Percentiles rank a stretch among this genome's conserved stretches.
Evolutionary conservation across 2,329 filamentous ascomycete genomes (phyloP).

Genomic region (Elsinoe ampelina): DNA sequence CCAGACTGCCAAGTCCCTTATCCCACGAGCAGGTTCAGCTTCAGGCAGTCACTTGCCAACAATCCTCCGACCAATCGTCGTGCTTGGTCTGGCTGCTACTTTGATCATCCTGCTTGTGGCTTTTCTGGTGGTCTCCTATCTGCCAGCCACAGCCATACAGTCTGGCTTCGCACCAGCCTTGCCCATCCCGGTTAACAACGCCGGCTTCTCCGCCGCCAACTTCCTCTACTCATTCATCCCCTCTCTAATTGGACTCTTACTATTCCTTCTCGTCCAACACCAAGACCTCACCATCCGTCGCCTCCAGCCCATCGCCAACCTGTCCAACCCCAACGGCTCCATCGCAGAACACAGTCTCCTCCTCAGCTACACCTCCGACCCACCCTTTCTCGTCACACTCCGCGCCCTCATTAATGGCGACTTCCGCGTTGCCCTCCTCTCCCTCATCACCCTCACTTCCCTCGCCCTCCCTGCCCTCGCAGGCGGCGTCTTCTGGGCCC

Average conservation of each 20-base stretch:
- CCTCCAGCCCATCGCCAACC: conserved; percentile 60
- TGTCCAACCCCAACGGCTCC: conserved; percentile 49
- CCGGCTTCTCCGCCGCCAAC: conserved; percentile 73
- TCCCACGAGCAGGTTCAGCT: conserved; percentile 47
- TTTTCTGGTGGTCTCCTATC: conserved; percentile 68
- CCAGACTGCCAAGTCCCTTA: conserved; percentile 34
- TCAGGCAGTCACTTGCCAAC: conserved; percentile 18
- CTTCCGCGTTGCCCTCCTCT: conserved; percentile 55
- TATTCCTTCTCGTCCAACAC: conserved; percentile 58
- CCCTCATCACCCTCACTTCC: conserved; percentile 50
- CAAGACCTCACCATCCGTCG: conserved; percentile 58
- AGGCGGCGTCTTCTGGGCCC: conserved; percentile 64
- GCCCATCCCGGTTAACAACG: conserved; percentile 31
- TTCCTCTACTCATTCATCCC: conserved; percentile 78
- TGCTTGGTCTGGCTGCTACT: conserved; percentile 63
- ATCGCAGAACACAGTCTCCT: conserved; percentile 56
- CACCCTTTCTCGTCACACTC: conserved; percentile 52
- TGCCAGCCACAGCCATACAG: conserved; percentile 53
- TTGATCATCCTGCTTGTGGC: conserved; percentile 61
- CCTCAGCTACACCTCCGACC: conserved; percentile 59
- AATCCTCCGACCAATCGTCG: conserved; percentile 33
- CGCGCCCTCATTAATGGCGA: conserved; percentile 53
- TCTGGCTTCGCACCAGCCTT: conserved; percentile 65
- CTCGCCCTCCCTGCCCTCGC: conserved; percentile 57
- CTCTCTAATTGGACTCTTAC: conserved; percentile 54